Evolutionary conservation across 2,329 filamentous ascomycete genomes (phyloP).

Genomic region (Exophiala xenobiotica): DNA sequence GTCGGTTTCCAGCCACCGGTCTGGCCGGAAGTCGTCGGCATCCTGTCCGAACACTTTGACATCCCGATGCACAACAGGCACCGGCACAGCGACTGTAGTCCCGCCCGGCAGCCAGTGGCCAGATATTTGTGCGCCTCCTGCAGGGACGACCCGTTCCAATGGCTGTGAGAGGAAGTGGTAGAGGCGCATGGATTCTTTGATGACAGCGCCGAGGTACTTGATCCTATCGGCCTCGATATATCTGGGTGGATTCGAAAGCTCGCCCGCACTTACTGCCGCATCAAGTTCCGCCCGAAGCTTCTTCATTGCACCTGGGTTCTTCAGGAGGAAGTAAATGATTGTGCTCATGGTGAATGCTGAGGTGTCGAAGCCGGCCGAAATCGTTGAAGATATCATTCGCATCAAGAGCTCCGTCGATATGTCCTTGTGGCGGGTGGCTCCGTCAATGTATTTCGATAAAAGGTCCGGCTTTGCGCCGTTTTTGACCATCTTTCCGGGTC

Average conservation of each 20-base stretch:
- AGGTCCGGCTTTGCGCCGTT: slow-evolving; percentile 8
- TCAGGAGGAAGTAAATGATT: slow-evolving; percentile 34
- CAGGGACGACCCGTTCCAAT: slow-evolving; percentile 32
- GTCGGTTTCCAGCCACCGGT: slow-evolving; percentile 40
- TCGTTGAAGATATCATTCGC: slow-evolving; percentile 17
- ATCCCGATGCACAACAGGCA: not conserved
- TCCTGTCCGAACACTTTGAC: not conserved
- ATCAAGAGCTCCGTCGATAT: slow-evolving; percentile 8
- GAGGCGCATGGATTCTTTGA: slow-evolving; percentile 50
- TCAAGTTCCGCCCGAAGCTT: not conserved
- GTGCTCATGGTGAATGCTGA: slow-evolving; percentile 69
- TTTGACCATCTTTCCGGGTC: not conserved
- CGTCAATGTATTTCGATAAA: slow-evolving; percentile 11
- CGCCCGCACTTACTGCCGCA: slow-evolving; percentile 31
- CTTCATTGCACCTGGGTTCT: slow-evolving; percentile 21
- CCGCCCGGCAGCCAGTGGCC: not conserved
- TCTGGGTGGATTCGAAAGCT: slow-evolving; percentile 48
- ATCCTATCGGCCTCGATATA: slow-evolving; percentile 1
- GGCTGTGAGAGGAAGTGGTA: slow-evolving; percentile 41
- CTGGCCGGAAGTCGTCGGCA: slow-evolving; percentile 10
- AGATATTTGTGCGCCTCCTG: not conserved
- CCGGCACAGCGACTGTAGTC: not conserved
- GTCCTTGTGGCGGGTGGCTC: slow-evolving; percentile 12
- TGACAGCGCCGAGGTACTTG: slow-evolving; percentile 45
- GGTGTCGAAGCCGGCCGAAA: slow-evolving; percentile 72